A percentile compares a stretch with the other conserved stretches of the same genome.
These are phyloP conservation scores for Rhododendron vialii DNA, from an alignment of 148 eudicot species.

Conservation along the genomic window DNA sequence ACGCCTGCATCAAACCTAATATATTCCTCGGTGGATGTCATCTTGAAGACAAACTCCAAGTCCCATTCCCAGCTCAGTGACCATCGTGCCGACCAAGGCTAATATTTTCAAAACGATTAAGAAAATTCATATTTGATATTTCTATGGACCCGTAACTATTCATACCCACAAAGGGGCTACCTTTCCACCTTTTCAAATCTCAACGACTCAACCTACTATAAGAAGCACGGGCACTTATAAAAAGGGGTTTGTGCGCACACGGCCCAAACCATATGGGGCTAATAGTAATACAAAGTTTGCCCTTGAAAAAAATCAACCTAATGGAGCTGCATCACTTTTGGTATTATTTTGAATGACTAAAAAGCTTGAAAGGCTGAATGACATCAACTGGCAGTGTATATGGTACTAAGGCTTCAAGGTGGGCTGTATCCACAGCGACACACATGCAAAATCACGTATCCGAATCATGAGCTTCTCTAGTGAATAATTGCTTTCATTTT, in stretches of 20 bases:
- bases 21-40: background rate
- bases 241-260: background rate
- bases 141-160: background rate
- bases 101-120: background rate
- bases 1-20: background rate
- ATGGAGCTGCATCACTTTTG: background rate
- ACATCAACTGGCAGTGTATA: background rate
- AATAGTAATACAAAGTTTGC: background rate
- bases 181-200: background rate
- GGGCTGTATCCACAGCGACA: background rate
- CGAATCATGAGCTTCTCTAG: background rate
- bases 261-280: background rate
- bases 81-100: background rate
- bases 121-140: background rate
- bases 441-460: background rate
- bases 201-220: background rate
- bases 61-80: background rate
- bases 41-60: background rate
- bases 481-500: background rate
- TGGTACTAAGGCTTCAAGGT: background rate
- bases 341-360: background rate
- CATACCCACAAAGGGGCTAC: background rate
- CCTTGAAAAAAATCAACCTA: background rate
- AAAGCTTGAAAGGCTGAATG: background rate
- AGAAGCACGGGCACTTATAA: background rate